These are phyloP conservation scores for Komagataella ulmi DNA, from an alignment of 805 yeast genomes.

Conservation along the genomic window DNA sequence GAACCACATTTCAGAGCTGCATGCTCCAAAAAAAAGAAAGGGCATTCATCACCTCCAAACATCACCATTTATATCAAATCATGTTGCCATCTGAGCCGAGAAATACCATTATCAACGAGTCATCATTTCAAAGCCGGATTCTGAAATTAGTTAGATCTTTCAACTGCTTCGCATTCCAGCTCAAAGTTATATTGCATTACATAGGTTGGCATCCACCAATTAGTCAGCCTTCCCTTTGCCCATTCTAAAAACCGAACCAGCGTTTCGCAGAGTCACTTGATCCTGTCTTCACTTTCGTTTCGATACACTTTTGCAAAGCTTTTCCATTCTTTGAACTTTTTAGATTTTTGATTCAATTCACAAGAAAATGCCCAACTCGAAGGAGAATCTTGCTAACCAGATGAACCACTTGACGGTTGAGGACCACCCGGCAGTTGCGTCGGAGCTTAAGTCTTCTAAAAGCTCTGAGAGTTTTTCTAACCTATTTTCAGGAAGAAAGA, in stretches of 20 bases:
- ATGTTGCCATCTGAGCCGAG: not conserved
- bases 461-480: not conserved
- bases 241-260: not conserved
- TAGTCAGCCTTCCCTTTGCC: not conserved
- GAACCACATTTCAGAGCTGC: no score
- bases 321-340: not conserved
- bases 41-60: not conserved
- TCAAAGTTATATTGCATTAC: not conserved
- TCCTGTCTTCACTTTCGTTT: not conserved
- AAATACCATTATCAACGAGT: not conserved
- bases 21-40: not conserved
- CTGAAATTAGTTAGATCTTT: not conserved
- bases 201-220: not conserved
- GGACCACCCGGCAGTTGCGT: not conserved
- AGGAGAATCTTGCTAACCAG: not conserved
- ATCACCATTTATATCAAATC: not conserved
- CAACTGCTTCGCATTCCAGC: not conserved
- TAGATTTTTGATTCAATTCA: not conserved
- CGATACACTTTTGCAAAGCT: not conserved
- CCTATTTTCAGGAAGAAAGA: not conserved
- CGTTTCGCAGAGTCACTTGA: not conserved
- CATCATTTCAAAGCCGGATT: not conserved
- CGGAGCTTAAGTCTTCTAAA: not conserved
- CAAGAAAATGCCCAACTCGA: not conserved
- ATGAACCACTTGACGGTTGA: not conserved